Base-by-base conservation (phyloP, 768 basidiomycete species). In the Tephrocybe rancida region DNA sequence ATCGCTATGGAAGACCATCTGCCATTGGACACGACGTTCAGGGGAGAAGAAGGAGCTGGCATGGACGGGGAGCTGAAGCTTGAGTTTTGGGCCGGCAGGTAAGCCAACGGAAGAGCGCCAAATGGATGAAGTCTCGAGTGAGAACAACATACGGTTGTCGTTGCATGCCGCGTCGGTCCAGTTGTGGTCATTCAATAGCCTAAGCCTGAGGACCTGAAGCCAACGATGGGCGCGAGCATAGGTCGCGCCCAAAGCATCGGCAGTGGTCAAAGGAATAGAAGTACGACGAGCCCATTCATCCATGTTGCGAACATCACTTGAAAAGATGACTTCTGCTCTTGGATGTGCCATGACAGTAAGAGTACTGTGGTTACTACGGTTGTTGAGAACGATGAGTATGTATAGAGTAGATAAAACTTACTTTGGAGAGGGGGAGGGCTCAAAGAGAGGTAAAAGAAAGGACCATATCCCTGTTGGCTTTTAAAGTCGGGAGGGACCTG, bases 1-100 rank as follows among this genome's bases (percentile, higher is more conserved):
- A 69, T 87, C 86, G 63, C 82, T 83, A 66, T 87, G 90, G 66
- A 93, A 93, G 62, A 91, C 88, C 90, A 92, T 91, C 67, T 92
- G 84, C 90, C 91, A 93, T 66, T 92, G 90, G 42, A 92, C 81
- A 55, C 88, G 83, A 60, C 90, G 76, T 67, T 92, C 88, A 10
- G 89, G 89, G 44, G 86, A 88, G 73, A 92, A 93, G 71, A 93
- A 92, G 22, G 90, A 90, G 35, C 85, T 86, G 34, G 90, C 90
- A 58, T 92, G 84, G 53, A 85, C 77, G 7, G 90, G 90, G 30
- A 92, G 79, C 64, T 88, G 85, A 6, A 92, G 74, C 42, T 78
- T 84, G 61, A 89, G 73, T 63, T 83, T 79, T 53, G 90, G 90
- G 50, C 88, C 86, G 38, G 88, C 86, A 6, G 90, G 90, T 41